These are phyloP conservation scores for Spergularia azorica DNA, from an alignment of 179 eudicot species.

Conservation along the genomic window DNA sequence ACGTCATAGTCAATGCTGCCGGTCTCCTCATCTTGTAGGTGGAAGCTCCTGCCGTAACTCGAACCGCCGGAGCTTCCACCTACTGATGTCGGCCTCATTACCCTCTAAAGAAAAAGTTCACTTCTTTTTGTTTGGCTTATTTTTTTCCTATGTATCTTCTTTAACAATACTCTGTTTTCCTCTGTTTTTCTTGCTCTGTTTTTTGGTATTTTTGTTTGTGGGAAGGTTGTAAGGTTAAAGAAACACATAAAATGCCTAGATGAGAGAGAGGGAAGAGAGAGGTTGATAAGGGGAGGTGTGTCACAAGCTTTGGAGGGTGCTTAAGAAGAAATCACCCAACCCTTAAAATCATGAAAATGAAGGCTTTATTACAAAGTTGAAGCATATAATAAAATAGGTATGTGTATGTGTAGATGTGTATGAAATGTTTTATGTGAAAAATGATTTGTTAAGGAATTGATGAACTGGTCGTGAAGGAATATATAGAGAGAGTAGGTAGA, in stretches of 20 bases:
- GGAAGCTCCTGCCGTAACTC: constrained; percentile 44
- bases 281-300: constrained; percentile 17
- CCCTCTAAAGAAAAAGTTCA: too few relatives aligned
- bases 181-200: neutral
- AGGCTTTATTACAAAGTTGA: constrained; percentile 19
- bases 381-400: neutral
- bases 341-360: neutral
- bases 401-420: too few relatives aligned
- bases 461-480: constrained; percentile 12
- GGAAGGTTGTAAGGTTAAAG: constrained; percentile 15
- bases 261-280: constrained; percentile 2
- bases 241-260: constrained; percentile 19
- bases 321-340: neutral
- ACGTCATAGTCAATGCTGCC: constrained; percentile 24
- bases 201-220: neutral
- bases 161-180: constrained; percentile 1
- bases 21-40: constrained; percentile 43
- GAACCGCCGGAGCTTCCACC: constrained; percentile 50
- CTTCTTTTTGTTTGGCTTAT: neutral
- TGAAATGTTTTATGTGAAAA: too few relatives aligned
- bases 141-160: neutral
- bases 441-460: constrained; percentile 17
- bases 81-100: constrained; percentile 43
- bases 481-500: constrained; percentile 17
- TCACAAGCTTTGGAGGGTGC: constrained; percentile 38